A percentile compares a stretch with the other conserved stretches of the same genome.
Evolutionary conservation across 441 rosid species (phyloP).

Genomic region (Jatropha multifida): DNA sequence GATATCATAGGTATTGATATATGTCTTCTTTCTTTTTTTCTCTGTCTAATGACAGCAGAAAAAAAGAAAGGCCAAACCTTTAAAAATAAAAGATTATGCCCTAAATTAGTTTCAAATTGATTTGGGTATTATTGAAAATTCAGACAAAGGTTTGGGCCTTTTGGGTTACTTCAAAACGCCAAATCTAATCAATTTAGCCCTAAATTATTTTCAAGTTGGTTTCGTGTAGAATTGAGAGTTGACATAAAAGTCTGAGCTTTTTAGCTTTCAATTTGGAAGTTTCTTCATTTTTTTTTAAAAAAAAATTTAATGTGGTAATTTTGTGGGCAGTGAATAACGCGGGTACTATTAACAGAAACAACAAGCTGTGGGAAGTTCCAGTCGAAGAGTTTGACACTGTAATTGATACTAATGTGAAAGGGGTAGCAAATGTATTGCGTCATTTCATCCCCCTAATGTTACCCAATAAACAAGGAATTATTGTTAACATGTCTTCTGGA

Average conservation of each 20-base stretch:
- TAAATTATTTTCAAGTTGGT: no score
- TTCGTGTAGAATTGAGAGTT: no score
- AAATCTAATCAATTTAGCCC: no score
- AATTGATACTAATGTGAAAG: conserved; percentile 88
- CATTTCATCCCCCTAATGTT: conserved; percentile 91
- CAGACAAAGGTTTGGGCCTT: no score
- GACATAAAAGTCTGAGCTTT: no score
- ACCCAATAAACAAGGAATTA: conserved; percentile 72
- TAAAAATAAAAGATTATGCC: no score
- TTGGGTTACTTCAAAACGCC: no score
- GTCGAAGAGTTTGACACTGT: conserved; percentile 86
- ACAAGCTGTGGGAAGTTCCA: conserved; percentile 93
- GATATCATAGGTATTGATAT: conserved; percentile 67
- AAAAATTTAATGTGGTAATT: not conserved
- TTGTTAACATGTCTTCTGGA: conserved; percentile 93
- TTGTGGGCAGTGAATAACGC: conserved; percentile 77
- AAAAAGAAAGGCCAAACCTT: no score
- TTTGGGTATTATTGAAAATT: no score
- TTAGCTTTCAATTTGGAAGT: no score
- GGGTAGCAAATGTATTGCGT: conserved; percentile 78
- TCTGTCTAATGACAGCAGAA: not conserved
- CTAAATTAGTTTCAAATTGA: no score
- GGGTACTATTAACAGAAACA: conserved; percentile 86
- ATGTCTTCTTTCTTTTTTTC: not conserved
- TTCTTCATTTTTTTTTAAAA: not conserved